Percentiles rank a stretch among this genome's conserved stretches.
phyloP scores from a whole-genome alignment of 1,284 basidiomycete genomes.

The Leccinum variabile region DNA sequence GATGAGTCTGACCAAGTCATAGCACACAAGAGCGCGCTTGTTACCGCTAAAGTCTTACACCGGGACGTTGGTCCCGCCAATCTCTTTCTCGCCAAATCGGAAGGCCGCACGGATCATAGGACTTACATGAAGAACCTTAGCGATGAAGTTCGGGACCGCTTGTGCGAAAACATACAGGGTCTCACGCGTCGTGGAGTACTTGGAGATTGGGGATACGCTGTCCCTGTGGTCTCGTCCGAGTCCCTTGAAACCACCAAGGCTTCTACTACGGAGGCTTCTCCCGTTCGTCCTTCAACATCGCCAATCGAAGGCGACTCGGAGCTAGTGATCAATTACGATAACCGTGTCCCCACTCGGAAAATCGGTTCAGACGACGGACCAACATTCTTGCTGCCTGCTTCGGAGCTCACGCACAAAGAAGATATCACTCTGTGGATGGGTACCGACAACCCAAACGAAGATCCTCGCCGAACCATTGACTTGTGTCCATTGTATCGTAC shows the following conservation, averaged over 20 bases:
- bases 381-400: not conserved
- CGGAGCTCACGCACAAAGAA: not conserved
- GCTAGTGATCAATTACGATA: not conserved
- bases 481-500: conserved; percentile 7
- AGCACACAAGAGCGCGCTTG: not conserved
- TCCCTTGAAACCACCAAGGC: not conserved
- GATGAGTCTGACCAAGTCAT: not conserved
- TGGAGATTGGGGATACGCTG: not conserved
- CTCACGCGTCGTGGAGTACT: not conserved
- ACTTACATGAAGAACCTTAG: not conserved
- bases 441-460: not conserved
- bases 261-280: not conserved
- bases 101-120: not conserved
- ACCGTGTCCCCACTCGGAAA: not conserved
- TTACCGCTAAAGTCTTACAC: not conserved
- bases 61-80: not conserved
- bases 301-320: not conserved
- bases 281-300: not conserved
- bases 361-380: not conserved
- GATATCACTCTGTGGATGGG: conserved; percentile 11
- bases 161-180: not conserved
- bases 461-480: conserved; percentile 5
- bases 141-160: not conserved
- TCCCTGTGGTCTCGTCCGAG: not conserved
- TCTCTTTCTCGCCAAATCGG: not conserved